Percentiles rank a stretch among this genome's conserved stretches.
Evolutionary conservation across 1,284 basidiomycete species (phyloP).

Genomic region (Melampsora americana): DNA sequence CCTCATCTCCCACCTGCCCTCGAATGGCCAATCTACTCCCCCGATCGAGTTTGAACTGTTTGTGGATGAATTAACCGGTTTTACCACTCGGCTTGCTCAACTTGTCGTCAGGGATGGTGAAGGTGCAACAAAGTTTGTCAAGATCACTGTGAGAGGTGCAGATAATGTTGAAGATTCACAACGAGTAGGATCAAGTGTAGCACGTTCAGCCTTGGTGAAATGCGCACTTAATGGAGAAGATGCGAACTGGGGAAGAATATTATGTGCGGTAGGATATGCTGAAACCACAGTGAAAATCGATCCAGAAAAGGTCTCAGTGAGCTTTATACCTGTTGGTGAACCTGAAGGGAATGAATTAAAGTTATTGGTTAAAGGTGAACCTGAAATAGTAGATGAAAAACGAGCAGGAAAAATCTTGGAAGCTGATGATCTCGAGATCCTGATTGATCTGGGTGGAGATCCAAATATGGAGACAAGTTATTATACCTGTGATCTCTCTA

Average conservation of each 20-base stretch:
- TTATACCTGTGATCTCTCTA: conserved; percentile 88
- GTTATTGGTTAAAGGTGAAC: conserved; percentile 82
- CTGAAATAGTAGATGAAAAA: conserved; percentile 77
- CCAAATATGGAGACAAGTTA: conserved; percentile 73
- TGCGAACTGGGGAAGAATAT: conserved; percentile 95
- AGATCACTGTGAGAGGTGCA: conserved; percentile 80
- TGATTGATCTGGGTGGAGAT: conserved; percentile 69
- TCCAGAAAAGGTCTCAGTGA: conserved; percentile 76
- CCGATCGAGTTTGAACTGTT: conserved; percentile 68
- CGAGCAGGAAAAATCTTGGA: conserved; percentile 77
- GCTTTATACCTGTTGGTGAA: conserved; percentile 67
- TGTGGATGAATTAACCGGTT: conserved; percentile 73
- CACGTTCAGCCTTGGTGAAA: conserved; percentile 93
- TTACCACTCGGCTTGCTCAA: conserved; percentile 84
- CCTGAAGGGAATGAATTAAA: conserved; percentile 64
- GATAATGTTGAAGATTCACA: conserved; percentile 79
- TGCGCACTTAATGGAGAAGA: conserved; percentile 94
- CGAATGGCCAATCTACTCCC: conserved; percentile 49
- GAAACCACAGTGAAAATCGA: conserved; percentile 64
- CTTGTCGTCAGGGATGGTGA: conserved; percentile 94
- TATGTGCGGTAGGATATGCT: conserved; percentile 80
- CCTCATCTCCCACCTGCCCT: conserved; percentile 63
- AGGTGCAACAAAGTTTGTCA: conserved; percentile 97
- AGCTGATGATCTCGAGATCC: conserved; percentile 78
- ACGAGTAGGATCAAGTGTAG: conserved; percentile 81